Base-by-base conservation (phyloP, 2,329 filamentous ascomycete genomes). In the Neofusicoccum parvum region DNA sequence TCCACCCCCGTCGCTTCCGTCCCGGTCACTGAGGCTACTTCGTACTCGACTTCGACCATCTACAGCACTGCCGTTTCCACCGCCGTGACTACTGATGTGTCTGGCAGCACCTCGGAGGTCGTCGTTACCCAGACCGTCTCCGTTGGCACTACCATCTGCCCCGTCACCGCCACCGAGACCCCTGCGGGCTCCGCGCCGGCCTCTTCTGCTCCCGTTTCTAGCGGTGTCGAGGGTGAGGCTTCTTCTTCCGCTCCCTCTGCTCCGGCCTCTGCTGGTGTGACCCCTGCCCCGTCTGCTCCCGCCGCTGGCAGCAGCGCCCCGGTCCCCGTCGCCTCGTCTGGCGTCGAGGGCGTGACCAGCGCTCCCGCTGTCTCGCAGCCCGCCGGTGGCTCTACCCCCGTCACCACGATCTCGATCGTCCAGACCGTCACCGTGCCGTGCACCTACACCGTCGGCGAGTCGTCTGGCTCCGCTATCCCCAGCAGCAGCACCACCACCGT, bases 371-470 rank as follows among this genome's bases (percentile, higher is more conserved):
- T 32, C 6, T 39, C 37, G 37, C 11, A 11, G 11, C 43, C 67
- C n/a, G 17, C 41, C 23, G 53, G 5, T 60, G 39, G 45, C 53
- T 41, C 41, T 34, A 65, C 54, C 15, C 74, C 63, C 51, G 69
- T 70, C 67, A 83, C 81, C 0, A 80, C 78, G 32, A 79, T 83
- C 69, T 79, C 76, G 15, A 79, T 78, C 71, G 75, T 77, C 9
- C 72, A 73, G 36, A 70, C 69, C 53, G 67, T 78, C 48, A 73
- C 70, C n/a, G 72, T 78, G 37, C 76, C 77, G 6, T 73, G 72
- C 51, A 79, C 74, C 46, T 76, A 78, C 71, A 72, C 71, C 49
- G 73, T 65, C 9, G 69, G 76, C 63, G 66, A 69, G 17, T 70
- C 73, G n/a, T 73, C 39, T 11, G 64, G 74, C 51, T 65, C 68